Base-by-base conservation (phyloP, 306 rosid species). In the Cicer arietinum region DNA sequence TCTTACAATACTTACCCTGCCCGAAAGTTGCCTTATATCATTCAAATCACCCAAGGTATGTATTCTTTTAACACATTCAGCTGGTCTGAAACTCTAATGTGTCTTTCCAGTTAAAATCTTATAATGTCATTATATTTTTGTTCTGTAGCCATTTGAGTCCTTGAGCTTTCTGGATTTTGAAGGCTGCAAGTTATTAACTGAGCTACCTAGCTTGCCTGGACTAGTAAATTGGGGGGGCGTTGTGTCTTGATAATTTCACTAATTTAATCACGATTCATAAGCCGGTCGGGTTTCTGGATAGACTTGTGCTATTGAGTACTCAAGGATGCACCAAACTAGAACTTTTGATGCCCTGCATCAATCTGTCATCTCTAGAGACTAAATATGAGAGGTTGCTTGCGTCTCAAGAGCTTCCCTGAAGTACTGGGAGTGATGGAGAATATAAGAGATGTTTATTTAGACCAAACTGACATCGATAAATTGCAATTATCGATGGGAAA, bases 321-420 rank as follows among this genome's bases (percentile, higher is more conserved):
- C 65, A 67, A 44, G 41, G 67, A 52, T 77, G 74, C 68, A 44
- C 2, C 75, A 50, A 77, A 1, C 61, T 77, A 9, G 35, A 10
- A 14, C 11, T 13, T 44, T 58, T 67, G 39, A 56, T 6, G 12
- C 59, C n/a, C 30, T 6, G 10, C 58, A 67, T 77, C 68, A 54
- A 13, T 20, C 18, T 77, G 67, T 35, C 74, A 20, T 75, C 65
- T 41, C 65, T 75, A 13, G 79, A 64, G 71, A 64, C 62, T 75
- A 10, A 65, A 75, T 48, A 71, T 65, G 20, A 13, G 22, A 14
- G 6, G 56, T n/a, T 75, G 73, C 13, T 11, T 46, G 7, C 4
- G 17, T 64, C 79, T 75, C 44, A 4, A 18, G 73, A 20, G 73
- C 17, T 64, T 75, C 30, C 69, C 48, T 1, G 35, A 63, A 63